Evolutionary conservation across 345 rosid species (phyloP), one percentile per base, ranked within the genome.

Genomic region (Pistacia integerrima): DNA sequence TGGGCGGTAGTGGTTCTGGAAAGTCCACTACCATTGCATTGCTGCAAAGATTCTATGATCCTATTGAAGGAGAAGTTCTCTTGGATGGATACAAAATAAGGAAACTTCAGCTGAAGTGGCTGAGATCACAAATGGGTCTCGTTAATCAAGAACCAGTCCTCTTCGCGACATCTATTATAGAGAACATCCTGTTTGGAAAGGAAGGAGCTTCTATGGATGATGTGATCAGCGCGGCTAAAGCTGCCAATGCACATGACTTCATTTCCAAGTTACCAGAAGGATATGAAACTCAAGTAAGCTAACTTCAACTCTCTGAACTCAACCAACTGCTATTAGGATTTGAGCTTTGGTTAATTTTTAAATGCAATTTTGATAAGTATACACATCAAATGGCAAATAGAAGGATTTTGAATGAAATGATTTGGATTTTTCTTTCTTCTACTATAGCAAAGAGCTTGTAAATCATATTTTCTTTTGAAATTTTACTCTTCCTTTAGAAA

Each of bases 1-100:
- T 87, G 12, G 94, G 92, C 51, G 89, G 94, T 57, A 91, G 91
- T 73, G 94, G 94, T 35, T 91, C 92, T 1, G 92, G 94, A 10
- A 91, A 91, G 82, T 91, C 94, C 49, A 87, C 92, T 36, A 64
- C 78, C 64, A 82, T 91, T 69, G 80, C 90, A 59, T 81, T 89
- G 82, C 86, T 89, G 54, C 92, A 89, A 76, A 83, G 94, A 77
- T 91, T 89, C 35, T 91, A 91, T 60, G 92, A 89, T 64, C 91
- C 91, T 0, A 22, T 74, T 16, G 86, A 87, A 76, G 91, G 91
- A 71, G 90, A 86, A 55, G 56, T 91, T 68, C 75, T 87, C 65
- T 73, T 91, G 61, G 92, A 91, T 80, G 89, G 92, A 38, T 78
- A 89, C 84, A 87, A 85, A 72, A 86, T 82, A 67, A 81, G 75